These are phyloP conservation scores for Microthyrium microscopicum DNA, from an alignment of 2,329 filamentous ascomycete species.

Conservation along the genomic window DNA sequence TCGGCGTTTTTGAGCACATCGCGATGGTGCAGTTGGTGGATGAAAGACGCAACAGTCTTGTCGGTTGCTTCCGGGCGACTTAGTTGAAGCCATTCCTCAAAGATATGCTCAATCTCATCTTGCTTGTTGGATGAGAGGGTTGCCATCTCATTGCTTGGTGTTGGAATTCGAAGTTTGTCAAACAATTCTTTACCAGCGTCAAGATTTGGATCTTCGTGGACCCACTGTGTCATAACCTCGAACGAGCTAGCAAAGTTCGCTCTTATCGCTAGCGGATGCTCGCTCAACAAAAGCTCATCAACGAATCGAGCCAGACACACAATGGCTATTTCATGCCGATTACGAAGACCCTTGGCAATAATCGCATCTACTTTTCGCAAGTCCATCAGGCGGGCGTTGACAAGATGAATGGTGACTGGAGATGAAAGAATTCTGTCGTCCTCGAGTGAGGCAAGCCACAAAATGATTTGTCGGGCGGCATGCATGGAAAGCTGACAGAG, in stretches of 20 bases:
- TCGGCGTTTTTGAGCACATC: conserved; percentile 58
- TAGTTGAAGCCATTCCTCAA: conserved; percentile 85
- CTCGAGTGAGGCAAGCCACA: conserved; percentile 33
- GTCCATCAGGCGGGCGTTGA: conserved; percentile 43
- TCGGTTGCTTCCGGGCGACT: conserved; percentile 62
- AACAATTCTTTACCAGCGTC: conserved; percentile 55
- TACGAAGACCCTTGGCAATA: conserved; percentile 54
- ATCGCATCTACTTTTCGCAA: conserved; percentile 43
- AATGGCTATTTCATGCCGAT: conserved; percentile 54
- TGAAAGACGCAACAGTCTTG: conserved; percentile 56
- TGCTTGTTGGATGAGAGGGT: conserved; percentile 39
- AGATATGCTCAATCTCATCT: conserved; percentile 85
- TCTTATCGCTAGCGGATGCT: conserved; percentile 60
- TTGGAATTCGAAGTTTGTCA: conserved; percentile 40
- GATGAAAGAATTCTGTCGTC: conserved; percentile 45
- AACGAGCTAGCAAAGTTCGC: conserved; percentile 76
- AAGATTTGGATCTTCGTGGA: conserved; percentile 53
- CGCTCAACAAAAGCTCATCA: conserved; percentile 61
- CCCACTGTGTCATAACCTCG: conserved; percentile 66
- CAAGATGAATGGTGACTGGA: conserved; percentile 42
- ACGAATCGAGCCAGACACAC: conserved; percentile 68
- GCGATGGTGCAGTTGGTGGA: conserved; percentile 64
- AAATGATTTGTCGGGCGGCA: conserved; percentile 36
- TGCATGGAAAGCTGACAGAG: conserved; percentile 44
- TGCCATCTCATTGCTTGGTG: conserved; percentile 21